Conservation (phyloP, 768 basidiomycete species). For the Tylopilus felleus region DNA sequence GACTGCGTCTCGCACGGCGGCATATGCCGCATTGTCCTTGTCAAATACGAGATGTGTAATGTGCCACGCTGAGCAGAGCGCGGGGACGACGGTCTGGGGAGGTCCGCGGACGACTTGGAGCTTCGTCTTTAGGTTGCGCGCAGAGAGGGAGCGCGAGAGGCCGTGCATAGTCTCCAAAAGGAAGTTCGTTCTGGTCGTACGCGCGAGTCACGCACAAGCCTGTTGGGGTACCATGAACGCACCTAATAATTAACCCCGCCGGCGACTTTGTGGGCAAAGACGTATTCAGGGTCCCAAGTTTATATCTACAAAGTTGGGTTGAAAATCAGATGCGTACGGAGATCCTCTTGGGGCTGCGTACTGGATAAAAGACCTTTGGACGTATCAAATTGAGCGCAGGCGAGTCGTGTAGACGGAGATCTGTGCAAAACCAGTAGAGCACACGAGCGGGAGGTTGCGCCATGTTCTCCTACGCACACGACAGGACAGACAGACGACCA, state of each 20-base stretch:
- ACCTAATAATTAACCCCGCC: slow-evolving; percentile 9
- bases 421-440: not conserved
- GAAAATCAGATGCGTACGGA: not conserved
- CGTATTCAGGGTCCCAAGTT: not conserved
- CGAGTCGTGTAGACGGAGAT: slow-evolving; percentile 14
- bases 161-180: slow-evolving; percentile 14
- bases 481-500: not conserved
- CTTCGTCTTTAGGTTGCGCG: slow-evolving; percentile 14
- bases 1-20: slow-evolving; percentile 1
- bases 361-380: slow-evolving; percentile 7
- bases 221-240: not conserved
- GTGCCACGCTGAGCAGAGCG: slow-evolving; percentile 6
- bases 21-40: slow-evolving; percentile 2
- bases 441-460: not conserved
- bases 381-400: not conserved
- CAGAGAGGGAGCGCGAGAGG: slow-evolving; percentile 8
- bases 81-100: slow-evolving; percentile 11
- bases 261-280: not conserved
- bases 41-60: slow-evolving; percentile 14
- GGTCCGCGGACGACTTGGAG: slow-evolving; percentile 23
- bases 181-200: slow-evolving; percentile 7
- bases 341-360: not conserved
- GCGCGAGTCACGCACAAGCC: slow-evolving; percentile 2
- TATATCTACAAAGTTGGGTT: slow-evolving; percentile 3
- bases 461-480: not conserved